Evolutionary conservation across 805 yeast species (phyloP).

Genomic region (Pichia scutulata): DNA sequence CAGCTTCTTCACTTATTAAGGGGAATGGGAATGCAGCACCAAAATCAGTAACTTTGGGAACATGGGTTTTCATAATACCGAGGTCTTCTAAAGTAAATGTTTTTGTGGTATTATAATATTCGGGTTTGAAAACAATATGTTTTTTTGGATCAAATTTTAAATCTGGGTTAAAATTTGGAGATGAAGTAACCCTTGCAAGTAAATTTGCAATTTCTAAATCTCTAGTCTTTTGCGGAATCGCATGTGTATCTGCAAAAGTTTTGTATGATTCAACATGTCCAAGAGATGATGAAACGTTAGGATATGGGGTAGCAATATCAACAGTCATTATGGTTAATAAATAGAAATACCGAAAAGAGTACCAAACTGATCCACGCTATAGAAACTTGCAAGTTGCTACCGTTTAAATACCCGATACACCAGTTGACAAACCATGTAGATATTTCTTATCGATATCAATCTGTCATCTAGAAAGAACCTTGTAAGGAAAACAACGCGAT

Average conservation of each 20-base stretch:
- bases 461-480: too few relatives aligned
- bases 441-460: too few relatives aligned
- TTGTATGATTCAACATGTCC: conserved; percentile 10
- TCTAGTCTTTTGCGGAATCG: conserved; percentile 21
- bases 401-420: too few relatives aligned
- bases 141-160: conserved; percentile 31
- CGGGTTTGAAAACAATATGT: conserved; percentile 33
- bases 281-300: conserved; percentile 2
- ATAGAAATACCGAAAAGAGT: too few relatives aligned
- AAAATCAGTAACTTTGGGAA: conserved; percentile 28
- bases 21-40: conserved; percentile 53
- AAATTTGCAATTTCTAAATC: conserved; percentile 19
- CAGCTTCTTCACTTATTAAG: conserved; percentile 49
- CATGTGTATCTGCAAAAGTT: conserved; percentile 4
- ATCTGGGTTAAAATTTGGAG: conserved; percentile 22
- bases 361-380: too few relatives aligned
- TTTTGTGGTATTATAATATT: conserved; percentile 30
- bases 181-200: conserved; percentile 14
- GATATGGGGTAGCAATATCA: conserved; percentile 3
- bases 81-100: conserved; percentile 32
- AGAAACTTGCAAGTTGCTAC: too few relatives aligned
- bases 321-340: neutral
- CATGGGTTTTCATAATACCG: conserved; percentile 31
- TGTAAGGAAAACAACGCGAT: too few relatives aligned
- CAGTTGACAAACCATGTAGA: too few relatives aligned